These are phyloP conservation scores for Tanacetum coccineum DNA, from an alignment of 129 eudicot genomes.

Conservation along the genomic window DNA sequence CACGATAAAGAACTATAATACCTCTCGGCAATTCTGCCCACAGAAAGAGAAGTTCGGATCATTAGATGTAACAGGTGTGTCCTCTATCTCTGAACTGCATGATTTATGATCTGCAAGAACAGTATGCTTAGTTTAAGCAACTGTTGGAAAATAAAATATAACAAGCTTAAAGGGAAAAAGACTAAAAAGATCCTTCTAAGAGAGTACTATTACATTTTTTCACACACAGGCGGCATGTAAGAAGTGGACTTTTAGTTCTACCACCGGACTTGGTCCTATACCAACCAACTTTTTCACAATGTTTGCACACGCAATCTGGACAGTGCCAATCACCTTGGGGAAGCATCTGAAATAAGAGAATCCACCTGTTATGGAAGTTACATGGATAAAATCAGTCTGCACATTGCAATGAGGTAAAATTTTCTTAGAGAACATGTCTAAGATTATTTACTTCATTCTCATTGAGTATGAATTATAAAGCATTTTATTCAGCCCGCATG, in stretches of 20 bases:
- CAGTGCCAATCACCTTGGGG: slow-evolving; percentile 95
- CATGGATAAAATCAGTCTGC: slow-evolving; percentile 12
- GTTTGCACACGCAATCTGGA: slow-evolving; percentile 74
- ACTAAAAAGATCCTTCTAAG: not conserved
- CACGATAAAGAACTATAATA: slow-evolving; percentile 21
- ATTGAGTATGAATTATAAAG: too few species aligned
- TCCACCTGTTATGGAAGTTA: slow-evolving; percentile 18
- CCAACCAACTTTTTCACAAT: slow-evolving; percentile 40
- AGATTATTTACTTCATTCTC: not conserved
- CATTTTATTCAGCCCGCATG: too few species aligned
- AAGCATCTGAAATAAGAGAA: slow-evolving; percentile 60
- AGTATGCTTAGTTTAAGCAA: slow-evolving; percentile 19
- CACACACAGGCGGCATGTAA: slow-evolving; percentile 35
- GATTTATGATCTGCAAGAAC: slow-evolving; percentile 57
- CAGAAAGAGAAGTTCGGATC: slow-evolving; percentile 43
- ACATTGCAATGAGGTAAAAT: not conserved
- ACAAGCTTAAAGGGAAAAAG: slow-evolving; percentile 12
- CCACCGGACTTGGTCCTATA: slow-evolving; percentile 23
- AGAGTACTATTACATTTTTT: slow-evolving; percentile 31
- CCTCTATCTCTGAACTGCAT: slow-evolving; percentile 46
- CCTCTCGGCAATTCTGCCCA: slow-evolving; percentile 73
- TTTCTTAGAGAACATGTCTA: not conserved
- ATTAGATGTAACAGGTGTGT: slow-evolving; percentile 28
- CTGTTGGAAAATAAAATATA: not conserved
- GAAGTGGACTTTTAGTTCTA: slow-evolving; percentile 24